Evolutionary conservation across 345 rosid species (phyloP), one percentile per base, ranked within the genome.

Genomic region (Eucalyptus marginata): DNA sequence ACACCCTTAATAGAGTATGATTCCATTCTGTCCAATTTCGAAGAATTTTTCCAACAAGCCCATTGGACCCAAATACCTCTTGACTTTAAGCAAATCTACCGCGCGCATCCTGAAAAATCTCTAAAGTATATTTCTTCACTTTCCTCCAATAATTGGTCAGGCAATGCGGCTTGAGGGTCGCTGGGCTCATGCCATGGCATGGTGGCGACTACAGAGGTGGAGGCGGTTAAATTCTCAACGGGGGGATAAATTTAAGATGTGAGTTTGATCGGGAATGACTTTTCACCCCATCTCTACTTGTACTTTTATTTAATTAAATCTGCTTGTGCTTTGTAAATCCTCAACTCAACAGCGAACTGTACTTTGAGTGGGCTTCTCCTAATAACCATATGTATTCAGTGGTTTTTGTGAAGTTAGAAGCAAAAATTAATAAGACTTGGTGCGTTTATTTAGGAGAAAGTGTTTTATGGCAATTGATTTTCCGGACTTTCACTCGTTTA

Each of bases 71-170:
- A 59, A 59, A 59, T 27, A 27, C 31, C 66, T 27, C 66, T 59
- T 5, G 66, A 13, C 31, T 59, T 59, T 59, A 59, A 27, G 66
- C 66, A 59, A 59, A 59, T 59, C 13, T 27, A 59, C 66, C 4
- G 31, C 4, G 14, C 31, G 0, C 0, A 59, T 59, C 31, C 31
- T 25, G 15, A 59, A 59, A 59, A 59, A 0, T 8, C 27, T 7
- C 66, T 59, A 25, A 2, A 27, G n/a, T 27, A 27, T 12, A 59
- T 59, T 59, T 25, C 66, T 59, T 27, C 31, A 27, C 66, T 59
- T 27, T 59, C 66, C 31, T 59, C 31, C 29, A 56, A 56, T 56
- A 56, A 56, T 56, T 11, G 1, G 29, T 56, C 62, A 1, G 13
- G 62, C 29, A 56, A 22, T 24, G 62, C 27, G 29, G 62, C 13